phyloP scores from a whole-genome alignment of 202 grass and related monocot genomes.

The Digitaria exilis region DNA sequence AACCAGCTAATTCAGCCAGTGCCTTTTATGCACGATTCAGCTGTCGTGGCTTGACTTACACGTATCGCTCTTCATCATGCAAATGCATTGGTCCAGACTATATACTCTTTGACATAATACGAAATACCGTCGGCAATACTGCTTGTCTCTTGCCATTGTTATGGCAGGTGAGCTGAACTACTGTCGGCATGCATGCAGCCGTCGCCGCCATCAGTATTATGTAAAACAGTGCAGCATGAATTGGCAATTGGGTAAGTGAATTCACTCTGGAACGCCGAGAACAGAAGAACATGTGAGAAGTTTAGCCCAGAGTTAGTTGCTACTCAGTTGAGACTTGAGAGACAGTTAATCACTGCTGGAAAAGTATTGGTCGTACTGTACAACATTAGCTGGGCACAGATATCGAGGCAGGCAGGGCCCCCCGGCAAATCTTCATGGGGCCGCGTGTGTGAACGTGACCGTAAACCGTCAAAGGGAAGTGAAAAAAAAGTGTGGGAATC shows the following conservation, averaged over 20 bases:
- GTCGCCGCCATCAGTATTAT: neutral
- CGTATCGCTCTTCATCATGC: conserved; percentile 10
- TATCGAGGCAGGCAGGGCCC: conserved; percentile 24
- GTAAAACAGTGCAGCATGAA: neutral
- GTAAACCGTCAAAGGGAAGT: conserved; percentile 73
- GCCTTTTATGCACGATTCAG: conserved; percentile 1
- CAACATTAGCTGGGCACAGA: conserved; percentile 43
- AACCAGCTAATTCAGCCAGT: neutral
- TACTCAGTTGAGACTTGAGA: conserved; percentile 39
- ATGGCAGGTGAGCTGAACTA: neutral
- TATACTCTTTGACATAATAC: neutral
- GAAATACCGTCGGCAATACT: neutral
- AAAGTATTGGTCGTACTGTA: conserved; percentile 35
- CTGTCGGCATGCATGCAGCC: conserved; percentile 22
- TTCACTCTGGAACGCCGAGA: neutral
- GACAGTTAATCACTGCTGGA: conserved; percentile 46
- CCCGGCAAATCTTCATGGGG: conserved; percentile 72
- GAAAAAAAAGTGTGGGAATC: conserved; percentile 35
- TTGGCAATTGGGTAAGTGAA: no score
- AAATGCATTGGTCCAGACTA: neutral
- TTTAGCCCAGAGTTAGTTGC: neutral
- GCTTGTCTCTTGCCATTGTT: conserved; percentile 16
- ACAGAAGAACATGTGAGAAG: conserved; percentile 17
- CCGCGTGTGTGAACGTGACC: conserved; percentile 83
- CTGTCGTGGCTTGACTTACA: conserved; percentile 6